phyloP scores from a whole-genome alignment of 192 early-diverging fungal species.

The Phycomyces blakesleeanus region DNA sequence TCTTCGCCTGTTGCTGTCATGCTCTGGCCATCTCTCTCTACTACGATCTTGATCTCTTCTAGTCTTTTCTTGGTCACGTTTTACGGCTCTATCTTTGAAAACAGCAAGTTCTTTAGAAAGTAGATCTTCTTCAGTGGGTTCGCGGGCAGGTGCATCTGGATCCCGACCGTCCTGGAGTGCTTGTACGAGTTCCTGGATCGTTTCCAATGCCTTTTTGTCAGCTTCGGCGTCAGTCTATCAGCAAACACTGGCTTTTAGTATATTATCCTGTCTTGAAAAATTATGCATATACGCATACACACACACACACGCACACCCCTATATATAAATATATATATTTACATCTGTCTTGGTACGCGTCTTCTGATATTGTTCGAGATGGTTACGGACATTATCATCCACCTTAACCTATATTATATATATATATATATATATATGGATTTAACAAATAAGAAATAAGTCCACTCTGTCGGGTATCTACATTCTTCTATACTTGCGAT shows the following conservation, averaged over 20 bases:
- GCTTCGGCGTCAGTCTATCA: background rate
- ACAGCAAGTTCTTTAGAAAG: constrained; percentile 56
- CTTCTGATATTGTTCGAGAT: constrained; percentile 48
- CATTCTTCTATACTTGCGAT: constrained; percentile 35
- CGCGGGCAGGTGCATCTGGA: constrained; percentile 1
- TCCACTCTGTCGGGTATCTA: background rate
- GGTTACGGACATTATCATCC: constrained; percentile 55
- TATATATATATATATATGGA: too few relatives aligned
- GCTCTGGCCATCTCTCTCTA: constrained; percentile 16
- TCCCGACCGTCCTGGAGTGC: constrained; percentile 37
- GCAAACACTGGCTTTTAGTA: background rate
- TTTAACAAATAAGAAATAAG: constrained; percentile 1
- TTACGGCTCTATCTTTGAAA: constrained; percentile 59
- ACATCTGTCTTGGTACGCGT: constrained; percentile 37
- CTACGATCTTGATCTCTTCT: constrained; percentile 45
- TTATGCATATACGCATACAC: too few relatives aligned
- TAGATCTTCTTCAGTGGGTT: constrained; percentile 44
- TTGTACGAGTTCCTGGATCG: constrained; percentile 2
- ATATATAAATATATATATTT: constrained; percentile 17
- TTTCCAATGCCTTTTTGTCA: background rate
- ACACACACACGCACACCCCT: too few relatives aligned
- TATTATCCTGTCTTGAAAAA: constrained; percentile 3
- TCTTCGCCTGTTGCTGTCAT: background rate
- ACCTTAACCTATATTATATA: constrained; percentile 51
- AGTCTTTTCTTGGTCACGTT: constrained; percentile 50